Percentiles rank a stretch among this genome's conserved stretches.
Evolutionary conservation across 2,329 filamentous ascomycete species (phyloP).

Genomic region (Paecilomyces dactylethromorphus): DNA sequence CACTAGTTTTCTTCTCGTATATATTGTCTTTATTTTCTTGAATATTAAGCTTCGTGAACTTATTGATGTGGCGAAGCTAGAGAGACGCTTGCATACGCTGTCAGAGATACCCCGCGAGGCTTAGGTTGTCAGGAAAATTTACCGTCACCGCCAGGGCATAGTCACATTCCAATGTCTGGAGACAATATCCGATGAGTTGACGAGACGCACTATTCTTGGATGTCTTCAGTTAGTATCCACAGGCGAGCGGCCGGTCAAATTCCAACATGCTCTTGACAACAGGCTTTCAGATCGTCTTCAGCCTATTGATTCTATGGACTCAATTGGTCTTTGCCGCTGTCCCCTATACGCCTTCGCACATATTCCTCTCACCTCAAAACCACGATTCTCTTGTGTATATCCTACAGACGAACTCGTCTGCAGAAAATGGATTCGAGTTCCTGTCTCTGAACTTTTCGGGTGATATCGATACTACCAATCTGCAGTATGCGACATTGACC

Average conservation of each 20-base stretch:
- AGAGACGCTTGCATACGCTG: not conserved
- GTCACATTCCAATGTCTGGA: not conserved
- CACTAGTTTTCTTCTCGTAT: not conserved
- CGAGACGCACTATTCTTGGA: not conserved
- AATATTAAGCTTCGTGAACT: not conserved
- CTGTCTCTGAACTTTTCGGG: slow-evolving; percentile 60
- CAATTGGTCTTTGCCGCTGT: slow-evolving; percentile 37
- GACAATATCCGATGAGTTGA: not conserved
- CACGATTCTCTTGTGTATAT: slow-evolving; percentile 60
- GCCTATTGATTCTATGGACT: slow-evolving; percentile 15
- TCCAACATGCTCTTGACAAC: slow-evolving; percentile 5
- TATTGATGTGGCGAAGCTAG: not conserved
- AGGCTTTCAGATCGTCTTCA: slow-evolving; percentile 7
- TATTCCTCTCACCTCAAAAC: slow-evolving; percentile 52
- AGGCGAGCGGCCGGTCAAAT: not conserved
- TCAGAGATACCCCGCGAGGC: not conserved
- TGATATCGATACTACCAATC: slow-evolving; percentile 44
- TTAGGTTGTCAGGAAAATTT: not conserved
- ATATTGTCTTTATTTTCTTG: not conserved
- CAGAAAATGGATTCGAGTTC: slow-evolving; percentile 45
- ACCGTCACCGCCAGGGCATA: not conserved
- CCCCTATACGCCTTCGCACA: slow-evolving; percentile 71
- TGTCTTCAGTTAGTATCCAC: not conserved
- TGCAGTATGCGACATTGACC: slow-evolving; percentile 24
- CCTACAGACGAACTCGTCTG: slow-evolving; percentile 52